These are phyloP conservation scores for Eutypa lata DNA, from an alignment of 2,329 filamentous ascomycete species.

Conservation along the genomic window DNA sequence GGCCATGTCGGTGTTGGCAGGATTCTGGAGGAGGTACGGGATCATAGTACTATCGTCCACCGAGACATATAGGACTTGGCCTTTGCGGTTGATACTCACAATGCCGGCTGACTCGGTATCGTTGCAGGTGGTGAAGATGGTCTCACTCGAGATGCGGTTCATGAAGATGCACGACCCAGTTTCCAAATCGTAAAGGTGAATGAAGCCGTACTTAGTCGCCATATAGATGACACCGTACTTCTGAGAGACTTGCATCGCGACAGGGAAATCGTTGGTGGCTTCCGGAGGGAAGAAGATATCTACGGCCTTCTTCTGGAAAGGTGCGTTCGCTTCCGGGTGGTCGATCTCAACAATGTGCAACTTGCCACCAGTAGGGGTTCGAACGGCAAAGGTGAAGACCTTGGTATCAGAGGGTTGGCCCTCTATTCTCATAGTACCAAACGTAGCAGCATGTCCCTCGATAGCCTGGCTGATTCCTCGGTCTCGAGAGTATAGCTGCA, in stretches of 20 bases:
- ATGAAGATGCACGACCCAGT: conserved; percentile 96
- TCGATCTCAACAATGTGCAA: conserved; percentile 98
- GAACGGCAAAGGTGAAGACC: conserved; percentile 94
- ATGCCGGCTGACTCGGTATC: conserved; percentile 85
- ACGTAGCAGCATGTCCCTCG: conserved; percentile 93
- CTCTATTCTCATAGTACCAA: conserved; percentile 84
- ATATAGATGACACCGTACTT: conserved; percentile 97
- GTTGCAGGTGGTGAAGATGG: conserved; percentile 89
- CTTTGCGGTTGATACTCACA: conserved; percentile 94
- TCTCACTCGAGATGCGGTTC: conserved; percentile 99
- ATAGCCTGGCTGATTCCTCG: conserved; percentile 97
- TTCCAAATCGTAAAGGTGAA: conserved; percentile 97
- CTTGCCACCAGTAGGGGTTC: conserved; percentile 85
- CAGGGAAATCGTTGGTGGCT: conserved; percentile 94
- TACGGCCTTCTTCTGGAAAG: conserved; percentile 92
- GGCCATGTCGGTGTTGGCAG: conserved; percentile 87
- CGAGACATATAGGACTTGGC: conserved; percentile 90
- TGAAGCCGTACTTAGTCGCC: conserved; percentile 98
- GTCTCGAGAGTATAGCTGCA: conserved; percentile 96
- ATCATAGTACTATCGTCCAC: conserved; percentile 91
- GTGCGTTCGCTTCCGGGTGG: conserved; percentile 82
- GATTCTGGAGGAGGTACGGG: conserved; percentile 93
- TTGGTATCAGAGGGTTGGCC: conserved; percentile 88
- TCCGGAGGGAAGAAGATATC: conserved; percentile 97
- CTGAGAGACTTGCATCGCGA: conserved; percentile 93